These are phyloP conservation scores for Chaetomiaceae sp. DNA, from an alignment of 2,329 filamentous ascomycete genomes.

Conservation along the genomic window DNA sequence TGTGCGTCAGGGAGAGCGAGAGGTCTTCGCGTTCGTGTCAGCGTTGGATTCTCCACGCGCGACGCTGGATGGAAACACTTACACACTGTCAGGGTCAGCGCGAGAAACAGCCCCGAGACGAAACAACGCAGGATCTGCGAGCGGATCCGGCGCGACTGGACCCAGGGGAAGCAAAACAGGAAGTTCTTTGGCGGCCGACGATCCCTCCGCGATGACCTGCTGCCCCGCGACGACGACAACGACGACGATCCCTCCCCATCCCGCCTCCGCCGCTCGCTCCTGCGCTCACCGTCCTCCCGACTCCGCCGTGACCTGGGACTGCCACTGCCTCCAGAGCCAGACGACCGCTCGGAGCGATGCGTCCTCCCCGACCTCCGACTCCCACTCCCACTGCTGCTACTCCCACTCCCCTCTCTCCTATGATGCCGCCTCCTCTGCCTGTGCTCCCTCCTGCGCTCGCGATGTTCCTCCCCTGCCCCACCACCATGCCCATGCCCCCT, in stretches of 20 bases:
- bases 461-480: conserved; percentile 15
- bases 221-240: no score
- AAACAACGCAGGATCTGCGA: conserved; percentile 54
- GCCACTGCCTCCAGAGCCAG: neutral
- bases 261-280: conserved; percentile 5
- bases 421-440: conserved; percentile 26
- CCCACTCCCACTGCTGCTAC: conserved; percentile 7
- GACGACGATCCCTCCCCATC: no score
- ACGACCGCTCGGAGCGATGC: neutral
- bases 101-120: conserved; percentile 58
- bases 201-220: conserved; percentile 7
- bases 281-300: conserved; percentile 2
- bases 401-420: conserved; percentile 7
- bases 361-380: conserved; percentile 2
- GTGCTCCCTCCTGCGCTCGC: conserved; percentile 28
- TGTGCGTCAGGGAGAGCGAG: conserved; percentile 60
- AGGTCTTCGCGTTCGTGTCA: conserved; percentile 52
- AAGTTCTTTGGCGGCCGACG: conserved; percentile 38
- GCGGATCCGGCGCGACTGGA: conserved; percentile 48
- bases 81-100: conserved; percentile 59
- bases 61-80: conserved; percentile 33
- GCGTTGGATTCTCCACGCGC: neutral
- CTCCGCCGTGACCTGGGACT: conserved; percentile 4
- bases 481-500: conserved; percentile 5
- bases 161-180: conserved; percentile 49